Evolutionary conservation across 2,329 filamentous ascomycete species (phyloP).

Genomic region (Pseudogymnoascus sp.): DNA sequence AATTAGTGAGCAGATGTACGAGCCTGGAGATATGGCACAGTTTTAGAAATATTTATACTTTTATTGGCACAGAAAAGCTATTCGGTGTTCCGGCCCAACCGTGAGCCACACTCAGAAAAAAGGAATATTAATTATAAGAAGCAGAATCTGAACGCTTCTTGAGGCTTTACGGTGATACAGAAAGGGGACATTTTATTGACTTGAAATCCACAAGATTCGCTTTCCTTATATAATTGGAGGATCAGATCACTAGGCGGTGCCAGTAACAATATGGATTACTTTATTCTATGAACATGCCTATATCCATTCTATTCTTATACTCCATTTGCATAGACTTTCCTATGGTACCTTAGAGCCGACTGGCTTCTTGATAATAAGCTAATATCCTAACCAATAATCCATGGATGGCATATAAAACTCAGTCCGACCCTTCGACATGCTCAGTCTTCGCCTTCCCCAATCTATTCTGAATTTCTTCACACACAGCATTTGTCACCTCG

Average conservation of each 20-base stretch:
- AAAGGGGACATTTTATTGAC: background rate
- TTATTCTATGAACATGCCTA: background rate
- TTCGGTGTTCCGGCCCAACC: no score
- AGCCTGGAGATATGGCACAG: background rate
- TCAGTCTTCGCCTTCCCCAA: background rate
- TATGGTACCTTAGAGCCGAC: background rate
- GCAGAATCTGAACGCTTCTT: background rate
- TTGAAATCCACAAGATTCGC: background rate
- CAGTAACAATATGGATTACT: background rate
- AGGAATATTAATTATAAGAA: background rate
- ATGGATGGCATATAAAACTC: background rate
- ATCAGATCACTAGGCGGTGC: background rate
- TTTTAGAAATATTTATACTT: background rate
- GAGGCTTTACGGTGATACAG: background rate
- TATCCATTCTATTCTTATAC: background rate
- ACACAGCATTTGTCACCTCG: conserved; percentile 23
- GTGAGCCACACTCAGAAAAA: background rate
- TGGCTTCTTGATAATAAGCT: background rate
- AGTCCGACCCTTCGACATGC: background rate
- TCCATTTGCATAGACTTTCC: background rate
- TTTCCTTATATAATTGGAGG: background rate
- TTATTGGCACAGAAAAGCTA: background rate
- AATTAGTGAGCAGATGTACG: conserved; percentile 12
- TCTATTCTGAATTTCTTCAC: conserved; percentile 19
- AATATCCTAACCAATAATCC: background rate